Percentiles rank a stretch among this genome's conserved stretches.
Evolutionary conservation across 306 rosid genomes (phyloP).

Genomic region (Cucurbita maxima): DNA sequence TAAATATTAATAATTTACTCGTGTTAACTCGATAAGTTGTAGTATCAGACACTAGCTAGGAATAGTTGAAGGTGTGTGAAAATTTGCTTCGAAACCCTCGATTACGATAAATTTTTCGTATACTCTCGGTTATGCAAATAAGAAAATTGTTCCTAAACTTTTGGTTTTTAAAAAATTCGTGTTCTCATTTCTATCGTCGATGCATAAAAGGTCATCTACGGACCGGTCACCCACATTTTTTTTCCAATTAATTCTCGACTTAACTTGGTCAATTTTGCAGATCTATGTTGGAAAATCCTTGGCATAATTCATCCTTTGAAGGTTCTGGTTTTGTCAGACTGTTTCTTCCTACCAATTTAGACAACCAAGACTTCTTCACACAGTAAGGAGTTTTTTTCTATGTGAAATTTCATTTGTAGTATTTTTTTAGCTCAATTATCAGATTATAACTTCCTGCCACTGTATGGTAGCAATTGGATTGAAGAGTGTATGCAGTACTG

Average conservation of each 20-base stretch:
- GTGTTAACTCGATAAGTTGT: not conserved
- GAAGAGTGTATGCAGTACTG: constrained; percentile 55
- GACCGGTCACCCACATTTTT: not conserved
- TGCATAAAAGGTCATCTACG: not conserved
- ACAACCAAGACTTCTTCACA: constrained; percentile 66
- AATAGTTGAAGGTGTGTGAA: not conserved
- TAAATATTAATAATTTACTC: not conserved
- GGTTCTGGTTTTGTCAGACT: constrained; percentile 96
- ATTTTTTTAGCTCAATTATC: constrained; percentile 12
- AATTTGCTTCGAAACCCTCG: not conserved
- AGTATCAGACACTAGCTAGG: not conserved
- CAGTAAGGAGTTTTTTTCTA: constrained; percentile 43
- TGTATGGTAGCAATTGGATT: constrained; percentile 56
- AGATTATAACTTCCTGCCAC: constrained; percentile 15
- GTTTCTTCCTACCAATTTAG: constrained; percentile 84
- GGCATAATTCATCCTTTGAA: constrained; percentile 97
- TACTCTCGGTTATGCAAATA: not conserved
- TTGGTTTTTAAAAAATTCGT: not conserved
- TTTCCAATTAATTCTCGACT: not conserved
- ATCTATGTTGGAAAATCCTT: constrained; percentile 80
- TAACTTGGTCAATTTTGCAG: constrained; percentile 25
- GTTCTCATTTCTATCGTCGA: not conserved
- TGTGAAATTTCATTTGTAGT: constrained; percentile 6
- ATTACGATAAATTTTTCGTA: not conserved
- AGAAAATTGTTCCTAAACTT: not conserved